Evolutionary conservation across 176 grass and related monocot genomes (phyloP).

Genomic region (Zizania latifolia): DNA sequence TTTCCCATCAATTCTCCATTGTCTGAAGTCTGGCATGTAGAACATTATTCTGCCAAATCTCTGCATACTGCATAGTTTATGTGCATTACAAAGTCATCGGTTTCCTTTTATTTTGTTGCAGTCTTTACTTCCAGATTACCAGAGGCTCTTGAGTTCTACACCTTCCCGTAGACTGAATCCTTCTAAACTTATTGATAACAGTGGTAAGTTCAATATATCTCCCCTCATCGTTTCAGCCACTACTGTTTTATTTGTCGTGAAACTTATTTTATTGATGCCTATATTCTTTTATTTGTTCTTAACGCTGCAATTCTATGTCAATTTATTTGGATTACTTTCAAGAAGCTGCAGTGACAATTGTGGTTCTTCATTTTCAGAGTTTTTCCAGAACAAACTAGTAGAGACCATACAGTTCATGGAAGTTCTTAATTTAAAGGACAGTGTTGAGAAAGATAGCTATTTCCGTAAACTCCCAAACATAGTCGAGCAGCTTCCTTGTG

Average conservation of each 20-base stretch:
- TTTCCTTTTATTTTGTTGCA: conserved; percentile 30
- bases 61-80: neutral
- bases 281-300: neutral
- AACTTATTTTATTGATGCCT: too few species aligned
- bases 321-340: neutral
- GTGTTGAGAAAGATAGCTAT: conserved; percentile 93
- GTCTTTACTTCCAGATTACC: conserved; percentile 99
- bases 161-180: conserved; percentile 94
- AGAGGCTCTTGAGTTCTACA: conserved; percentile 92
- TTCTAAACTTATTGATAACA: conserved; percentile 98
- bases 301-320: neutral
- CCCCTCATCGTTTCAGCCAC: neutral
- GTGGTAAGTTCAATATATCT: conserved; percentile 52
- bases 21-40: neutral
- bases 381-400: conserved; percentile 99
- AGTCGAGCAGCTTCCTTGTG: conserved; percentile 87
- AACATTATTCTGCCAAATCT: neutral
- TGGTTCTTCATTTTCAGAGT: conserved; percentile 59
- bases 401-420: conserved; percentile 99
- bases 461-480: conserved; percentile 98
- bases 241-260: neutral
- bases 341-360: neutral
- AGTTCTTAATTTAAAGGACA: conserved; percentile 95
- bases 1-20: neutral
- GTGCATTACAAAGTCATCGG: neutral